These are phyloP conservation scores for Picochlorum sp. DNA, from an alignment of 139 green algal species.

Conservation along the genomic window DNA sequence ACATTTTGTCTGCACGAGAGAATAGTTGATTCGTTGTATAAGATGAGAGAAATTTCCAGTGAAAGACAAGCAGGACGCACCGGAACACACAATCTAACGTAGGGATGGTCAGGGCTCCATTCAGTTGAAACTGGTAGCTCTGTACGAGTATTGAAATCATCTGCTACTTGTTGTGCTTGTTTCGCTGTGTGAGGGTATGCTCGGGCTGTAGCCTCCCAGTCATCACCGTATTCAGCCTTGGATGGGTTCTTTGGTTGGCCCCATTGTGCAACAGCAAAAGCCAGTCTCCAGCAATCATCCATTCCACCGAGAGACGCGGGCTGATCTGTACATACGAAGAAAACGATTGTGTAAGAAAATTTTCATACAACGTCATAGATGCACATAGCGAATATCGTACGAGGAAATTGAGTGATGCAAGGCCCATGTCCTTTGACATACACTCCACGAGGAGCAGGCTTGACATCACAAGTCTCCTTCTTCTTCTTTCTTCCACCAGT, in stretches of 20 bases:
- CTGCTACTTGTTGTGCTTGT: constrained; percentile 1
- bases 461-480: constrained; percentile 5
- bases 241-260: neutral
- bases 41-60: neutral
- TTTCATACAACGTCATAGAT: too few relatives aligned
- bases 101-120: neutral
- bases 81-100: constrained; percentile 2
- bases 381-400: neutral
- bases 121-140: neutral
- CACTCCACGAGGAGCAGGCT: neutral
- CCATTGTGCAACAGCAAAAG: constrained; percentile 1
- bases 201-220: neutral
- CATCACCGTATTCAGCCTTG: constrained; percentile 1
- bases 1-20: neutral
- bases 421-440: neutral
- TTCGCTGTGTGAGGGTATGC: neutral
- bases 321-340: neutral
- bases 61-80: neutral
- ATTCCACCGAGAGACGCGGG: neutral
- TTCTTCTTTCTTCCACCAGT: neutral
- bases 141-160: neutral
- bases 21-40: neutral
- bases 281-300: constrained; percentile 2
- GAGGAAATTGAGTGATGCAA: constrained; percentile 1
- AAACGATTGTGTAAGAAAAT: neutral